Evolutionary conservation across 2,329 filamentous ascomycete genomes (phyloP), one percentile per base, ranked within the genome.

Genomic region (Trichoderma sp.): DNA sequence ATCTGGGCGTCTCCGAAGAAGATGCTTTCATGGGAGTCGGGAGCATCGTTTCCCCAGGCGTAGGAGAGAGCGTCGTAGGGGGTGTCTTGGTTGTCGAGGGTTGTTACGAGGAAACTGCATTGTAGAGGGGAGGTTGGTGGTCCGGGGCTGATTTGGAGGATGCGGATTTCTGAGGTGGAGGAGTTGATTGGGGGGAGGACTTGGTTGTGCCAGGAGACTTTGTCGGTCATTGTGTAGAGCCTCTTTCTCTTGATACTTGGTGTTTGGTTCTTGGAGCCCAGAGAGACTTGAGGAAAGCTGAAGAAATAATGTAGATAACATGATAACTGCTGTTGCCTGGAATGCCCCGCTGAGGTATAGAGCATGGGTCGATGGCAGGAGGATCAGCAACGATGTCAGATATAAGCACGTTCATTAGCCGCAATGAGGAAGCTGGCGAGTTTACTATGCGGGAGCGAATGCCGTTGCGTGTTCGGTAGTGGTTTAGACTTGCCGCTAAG

Each of bases 61-160:
- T 62, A 62, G 1, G 59, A 62, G 10, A 62, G 59, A 6, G 59
- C 59, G 28, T 62, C 59, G n/a, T 62, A 62, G 21, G 48, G n/a
- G 24, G 17, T 19, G 3, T 54, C 19, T 3, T 52, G n/a, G 48
- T 34, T 52, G 39, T 62, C 48, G 7, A 62, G 48, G 0, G 24
- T 14, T 9, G 59, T 5, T 7, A 54, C 48, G 1, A 24, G 59
- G 48, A 62, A 62, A 17, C 7, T 54, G 24, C 48, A 62, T 39
- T 24, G 48, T 28, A 62, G 6, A n/a, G 59, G 59, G 3, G 59
- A 62, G n/a, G 44, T n/a, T 17, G 21, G 59, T n/a, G 41, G 7
- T 28, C 59, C 59, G 14, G 59, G 59, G 3, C 34, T 14, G 48
- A 62, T 30, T 4, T 62, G 59, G 5, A 62, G 48, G 26, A 51